Base-by-base conservation (phyloP, 495 filamentous ascomycete genomes). In the Astrothelium subdiscretum region DNA sequence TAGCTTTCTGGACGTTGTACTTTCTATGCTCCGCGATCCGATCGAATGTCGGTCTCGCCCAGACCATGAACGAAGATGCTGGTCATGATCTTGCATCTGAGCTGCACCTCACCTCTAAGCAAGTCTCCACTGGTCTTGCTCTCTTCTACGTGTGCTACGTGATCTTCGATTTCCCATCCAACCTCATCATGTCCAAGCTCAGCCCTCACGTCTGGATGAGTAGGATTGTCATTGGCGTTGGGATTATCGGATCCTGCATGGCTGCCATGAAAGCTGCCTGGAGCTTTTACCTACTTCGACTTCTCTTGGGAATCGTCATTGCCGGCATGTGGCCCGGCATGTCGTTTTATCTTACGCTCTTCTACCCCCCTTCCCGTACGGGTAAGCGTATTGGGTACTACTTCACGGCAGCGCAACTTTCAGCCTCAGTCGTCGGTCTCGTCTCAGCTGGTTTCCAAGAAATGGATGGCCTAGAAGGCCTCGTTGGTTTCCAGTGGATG, bases 251-350 rank as follows among this genome's bases (percentile, higher is more conserved):
- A 1, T 80, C 81, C 58, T 94, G 89, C 65, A 88, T 95, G 76
- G 80, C 89, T 2, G 87, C 87, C 8, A 88, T 95, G 72, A 83
- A 83, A 69, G 82, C 83, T 57, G 87, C 86, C 32, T 92, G 89
- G 88, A 92, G 89, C 71, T 82, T 94, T 71, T 92, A 92, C 66
- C 79, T 95, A 31, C 79, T 96, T 3, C 86, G 91, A n/a, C 83
- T 95, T 52, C 78, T 96, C 8, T 80, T 95, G 15, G 91, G 91
- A 44, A 80, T 95, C 59, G 90, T 95, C 22, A 91, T 90, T 68
- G 91, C 91, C 11, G 91, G 91, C 20, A 90, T 96, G 85, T 95
- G 91, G 90, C 91, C 91, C 1, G 91, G 91, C 40, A 95, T 96
- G 91, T 83, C 91, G 22, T 95, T 94, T 73, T 95, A 95, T 67